Conservation (phyloP, 2,329 filamentous ascomycete species). For the Calonectria hongkongensis region DNA sequence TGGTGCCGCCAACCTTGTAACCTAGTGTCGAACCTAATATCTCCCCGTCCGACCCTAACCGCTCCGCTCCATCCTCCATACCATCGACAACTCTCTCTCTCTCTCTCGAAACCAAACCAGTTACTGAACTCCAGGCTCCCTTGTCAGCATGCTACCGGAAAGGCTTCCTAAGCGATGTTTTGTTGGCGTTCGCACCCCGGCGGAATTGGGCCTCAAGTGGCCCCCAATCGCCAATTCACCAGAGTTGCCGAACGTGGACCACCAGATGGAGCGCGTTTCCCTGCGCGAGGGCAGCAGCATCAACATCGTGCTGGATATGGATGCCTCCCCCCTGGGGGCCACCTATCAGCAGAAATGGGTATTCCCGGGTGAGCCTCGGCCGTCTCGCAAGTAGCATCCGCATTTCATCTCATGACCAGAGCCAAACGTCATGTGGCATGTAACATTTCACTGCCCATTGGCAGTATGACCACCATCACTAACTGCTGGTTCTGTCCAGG, state of each 20-base stretch:
- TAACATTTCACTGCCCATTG: background rate
- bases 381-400: background rate
- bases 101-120: background rate
- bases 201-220: background rate
- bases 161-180: background rate
- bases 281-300: background rate
- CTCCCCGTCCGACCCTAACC: background rate
- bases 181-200: background rate
- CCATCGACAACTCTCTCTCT: background rate
- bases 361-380: background rate
- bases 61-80: background rate
- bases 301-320: background rate
- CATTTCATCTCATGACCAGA: background rate
- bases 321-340: background rate
- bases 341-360: background rate
- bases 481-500: background rate
- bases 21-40: background rate
- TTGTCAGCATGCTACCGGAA: background rate
- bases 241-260: background rate
- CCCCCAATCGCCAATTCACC: background rate
- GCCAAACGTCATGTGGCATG: background rate
- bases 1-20: background rate
- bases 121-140: background rate
- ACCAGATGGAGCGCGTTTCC: background rate
- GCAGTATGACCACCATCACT: background rate